These are phyloP conservation scores for Pseudoturritis turrita DNA, from an alignment of 345 rosid species.

Conservation along the genomic window DNA sequence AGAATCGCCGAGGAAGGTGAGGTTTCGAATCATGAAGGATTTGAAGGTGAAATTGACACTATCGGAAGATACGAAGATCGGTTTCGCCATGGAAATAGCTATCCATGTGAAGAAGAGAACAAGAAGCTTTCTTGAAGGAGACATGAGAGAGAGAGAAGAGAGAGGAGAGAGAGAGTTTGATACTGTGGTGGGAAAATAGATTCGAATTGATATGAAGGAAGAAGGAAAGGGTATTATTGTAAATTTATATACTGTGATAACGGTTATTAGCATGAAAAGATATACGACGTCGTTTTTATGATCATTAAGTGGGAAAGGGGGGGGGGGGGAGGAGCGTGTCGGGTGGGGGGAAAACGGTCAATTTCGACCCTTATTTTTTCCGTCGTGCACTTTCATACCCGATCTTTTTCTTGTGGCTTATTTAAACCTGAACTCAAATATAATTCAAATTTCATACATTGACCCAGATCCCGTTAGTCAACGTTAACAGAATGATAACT, in stretches of 20 bases:
- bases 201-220: slow-evolving; percentile 47
- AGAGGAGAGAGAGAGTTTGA: slow-evolving; percentile 1
- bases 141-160: slow-evolving; percentile 21
- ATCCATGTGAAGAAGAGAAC: slow-evolving; percentile 32
- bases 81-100: slow-evolving; percentile 27
- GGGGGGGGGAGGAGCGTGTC: slow-evolving; percentile 28
- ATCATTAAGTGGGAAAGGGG: not conserved
- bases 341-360: too few relatives aligned
- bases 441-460: too few relatives aligned
- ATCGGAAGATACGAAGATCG: slow-evolving; percentile 18
- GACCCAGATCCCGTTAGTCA: too few relatives aligned
- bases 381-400: too few relatives aligned
- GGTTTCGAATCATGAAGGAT: slow-evolving; percentile 58
- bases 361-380: too few relatives aligned
- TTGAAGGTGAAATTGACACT: slow-evolving; percentile 50
- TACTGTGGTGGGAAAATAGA: slow-evolving; percentile 40
- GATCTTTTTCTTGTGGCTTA: too few relatives aligned
- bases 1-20: slow-evolving; percentile 91
- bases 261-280: slow-evolving; percentile 22
- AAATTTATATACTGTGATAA: slow-evolving; percentile 17
- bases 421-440: too few relatives aligned
- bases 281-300: not conserved
- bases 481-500: too few relatives aligned
- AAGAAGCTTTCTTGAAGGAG: slow-evolving; percentile 45
- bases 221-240: slow-evolving; percentile 3